A percentile compares a stretch with the other conserved stretches of the same genome.
phyloP scores from a whole-genome alignment of 2,329 filamentous ascomycete genomes.

The Dissoconium aciculare region DNA sequence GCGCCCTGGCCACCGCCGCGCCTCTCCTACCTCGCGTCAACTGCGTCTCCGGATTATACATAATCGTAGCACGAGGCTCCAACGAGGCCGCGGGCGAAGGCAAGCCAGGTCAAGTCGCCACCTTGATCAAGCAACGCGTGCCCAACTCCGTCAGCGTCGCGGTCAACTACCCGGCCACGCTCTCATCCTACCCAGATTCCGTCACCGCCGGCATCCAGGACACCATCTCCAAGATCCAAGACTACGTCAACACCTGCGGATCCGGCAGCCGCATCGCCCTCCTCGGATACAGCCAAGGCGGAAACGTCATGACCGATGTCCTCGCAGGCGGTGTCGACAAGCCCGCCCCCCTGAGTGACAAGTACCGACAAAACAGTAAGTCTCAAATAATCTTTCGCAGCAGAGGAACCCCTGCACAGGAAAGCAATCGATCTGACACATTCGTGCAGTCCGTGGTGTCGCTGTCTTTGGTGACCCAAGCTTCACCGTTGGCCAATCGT shows the following conservation, averaged over 20 bases:
- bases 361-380: conserved; percentile 20
- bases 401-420: not conserved
- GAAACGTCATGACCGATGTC: conserved; percentile 10
- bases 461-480: conserved; percentile 27
- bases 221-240: conserved; percentile 19
- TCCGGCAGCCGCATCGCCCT: conserved; percentile 22
- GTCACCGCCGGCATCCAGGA: conserved; percentile 21
- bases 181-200: conserved; percentile 12
- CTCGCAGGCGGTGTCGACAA: conserved; percentile 11
- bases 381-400: not conserved
- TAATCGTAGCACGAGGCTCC: conserved; percentile 26
- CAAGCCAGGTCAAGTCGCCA: conserved; percentile 21
- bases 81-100: conserved; percentile 22
- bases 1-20: conserved; percentile 7
- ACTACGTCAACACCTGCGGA: conserved; percentile 20
- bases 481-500: conserved; percentile 17
- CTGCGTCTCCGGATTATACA: conserved; percentile 18
- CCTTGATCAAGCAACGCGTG: conserved; percentile 18
- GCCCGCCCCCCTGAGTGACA: conserved; percentile 14
- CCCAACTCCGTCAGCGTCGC: conserved; percentile 23
- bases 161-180: conserved; percentile 17
- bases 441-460: conserved; percentile 21
- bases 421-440: conserved; percentile 4
- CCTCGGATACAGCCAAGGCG: conserved; percentile 24
- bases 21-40: conserved; percentile 11